phyloP scores from a whole-genome alignment of 2,329 filamentous ascomycete genomes.

The Talaromyces sp. region DNA sequence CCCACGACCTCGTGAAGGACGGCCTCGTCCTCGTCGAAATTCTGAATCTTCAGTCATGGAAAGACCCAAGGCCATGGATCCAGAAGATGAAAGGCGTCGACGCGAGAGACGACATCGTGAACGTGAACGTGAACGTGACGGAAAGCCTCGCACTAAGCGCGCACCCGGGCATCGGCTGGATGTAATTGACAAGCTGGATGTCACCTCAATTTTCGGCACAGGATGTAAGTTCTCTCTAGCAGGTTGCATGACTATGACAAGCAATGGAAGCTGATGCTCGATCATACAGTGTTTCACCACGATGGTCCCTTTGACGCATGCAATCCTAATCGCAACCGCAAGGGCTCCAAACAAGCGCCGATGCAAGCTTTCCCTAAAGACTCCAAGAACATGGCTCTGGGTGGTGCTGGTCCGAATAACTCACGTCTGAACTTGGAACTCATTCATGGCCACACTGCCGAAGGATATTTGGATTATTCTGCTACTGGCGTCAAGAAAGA shows the following conservation, averaged over 20 bases:
- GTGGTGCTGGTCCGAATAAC: conserved; percentile 81
- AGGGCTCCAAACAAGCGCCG: conserved; percentile 75
- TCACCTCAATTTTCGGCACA: conserved; percentile 90
- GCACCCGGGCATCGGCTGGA: conserved; percentile 57
- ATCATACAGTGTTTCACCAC: conserved; percentile 78
- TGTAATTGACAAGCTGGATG: conserved; percentile 93
- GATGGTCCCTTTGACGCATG: conserved; percentile 96
- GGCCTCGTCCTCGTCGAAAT: conserved; percentile 53
- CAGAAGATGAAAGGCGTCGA: conserved; percentile 50
- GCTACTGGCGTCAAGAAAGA: conserved; percentile 40
- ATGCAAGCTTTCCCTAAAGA: conserved; percentile 96
- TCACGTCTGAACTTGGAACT: conserved; percentile 74
- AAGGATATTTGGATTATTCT: conserved; percentile 80
- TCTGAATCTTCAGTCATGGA: conserved; percentile 62
- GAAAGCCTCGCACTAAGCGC: conserved; percentile 43
- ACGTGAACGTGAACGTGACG: conserved; percentile 31
- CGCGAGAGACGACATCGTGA: conserved; percentile 45
- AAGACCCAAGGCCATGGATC: conserved; percentile 46
- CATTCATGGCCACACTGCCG: conserved; percentile 82
- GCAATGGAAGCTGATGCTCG: not conserved
- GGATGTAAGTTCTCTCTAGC: conserved; percentile 62
- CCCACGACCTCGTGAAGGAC: conserved; percentile 37
- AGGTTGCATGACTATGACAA: not conserved
- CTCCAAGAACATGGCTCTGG: conserved; percentile 86
- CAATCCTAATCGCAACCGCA: conserved; percentile 88